Evolutionary conservation across 768 basidiomycete genomes (phyloP), one percentile per base, ranked within the genome.

Genomic region (Phaffia tasmanica): DNA sequence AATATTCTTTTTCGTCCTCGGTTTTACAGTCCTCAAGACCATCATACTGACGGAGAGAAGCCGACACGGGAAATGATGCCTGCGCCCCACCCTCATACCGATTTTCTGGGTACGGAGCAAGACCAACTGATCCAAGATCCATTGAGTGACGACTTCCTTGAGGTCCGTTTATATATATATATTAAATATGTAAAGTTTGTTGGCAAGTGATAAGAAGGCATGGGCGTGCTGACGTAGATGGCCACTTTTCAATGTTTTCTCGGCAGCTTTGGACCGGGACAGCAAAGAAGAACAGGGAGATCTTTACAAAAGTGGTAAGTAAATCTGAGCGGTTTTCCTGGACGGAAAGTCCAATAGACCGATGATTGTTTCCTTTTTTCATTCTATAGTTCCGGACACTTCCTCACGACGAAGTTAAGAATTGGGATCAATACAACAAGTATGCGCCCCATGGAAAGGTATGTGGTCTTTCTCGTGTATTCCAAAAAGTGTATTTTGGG

Each of bases 71-170:
- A 78, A 14, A 86, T 85, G 79, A 92, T 93, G 90, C 84, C 78
- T 46, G 83, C 91, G 2, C 83, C 83, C 0, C 85, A 87, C 72
- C 79, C 80, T 0, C 85, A 92, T 50, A 56, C 62, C 71, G 84
- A 87, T 75, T 85, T 81, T 62, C 54, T 67, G 1, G 71, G 75
- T n/a, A 72, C 76, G 0, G 70, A 77, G 19, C 83, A 85, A 63
- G 89, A 93, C 73, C 71, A 74, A 3, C 74, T 81, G 1, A 89
- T 97, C 18, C 83, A 84, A 7, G 92, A 97, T 77, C 86, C 91
- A 11, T 77, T 97, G 29, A 76, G 82, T 2, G 82, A 85, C n/a
- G 75, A 78, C 53, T 84, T 84, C 23, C 71, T 82, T 25, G 48
- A 50, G 57, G 64, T 65, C 2, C 27, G 61, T 62, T 16, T 19